Conservation (phyloP, 257 asterid genomes). For the Phtheirospermum japonicum region DNA sequence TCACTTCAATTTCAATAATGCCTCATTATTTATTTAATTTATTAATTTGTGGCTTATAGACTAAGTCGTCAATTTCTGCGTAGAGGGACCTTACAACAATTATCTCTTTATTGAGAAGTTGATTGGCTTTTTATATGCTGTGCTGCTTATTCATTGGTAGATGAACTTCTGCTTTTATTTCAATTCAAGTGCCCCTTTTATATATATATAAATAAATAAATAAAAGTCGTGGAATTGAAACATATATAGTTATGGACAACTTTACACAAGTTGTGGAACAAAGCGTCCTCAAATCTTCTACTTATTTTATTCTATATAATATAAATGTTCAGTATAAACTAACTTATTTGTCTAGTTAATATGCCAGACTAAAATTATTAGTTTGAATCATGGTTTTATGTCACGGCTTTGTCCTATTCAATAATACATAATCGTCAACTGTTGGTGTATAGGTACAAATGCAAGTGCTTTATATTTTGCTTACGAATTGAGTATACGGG, state of each 20-base stretch:
- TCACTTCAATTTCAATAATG: too few relatives aligned
- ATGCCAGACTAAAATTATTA: constrained; percentile 7
- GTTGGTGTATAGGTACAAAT: neutral
- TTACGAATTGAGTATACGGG: too few relatives aligned
- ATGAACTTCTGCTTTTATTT: neutral
- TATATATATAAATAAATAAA: too few relatives aligned
- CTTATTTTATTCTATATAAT: constrained; percentile 3
- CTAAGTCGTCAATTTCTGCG: neutral
- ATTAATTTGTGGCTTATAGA: neutral
- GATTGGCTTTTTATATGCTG: constrained; percentile 24
- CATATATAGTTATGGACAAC: too few relatives aligned
- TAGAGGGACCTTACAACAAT: neutral
- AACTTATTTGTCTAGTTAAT: constrained; percentile 7
- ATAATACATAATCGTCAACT: neutral
- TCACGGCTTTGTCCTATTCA: constrained; percentile 12
- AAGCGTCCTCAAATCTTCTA: too few relatives aligned
- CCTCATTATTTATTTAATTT: too few relatives aligned
- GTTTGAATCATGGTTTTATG: constrained; percentile 9
- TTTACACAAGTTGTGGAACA: too few relatives aligned
- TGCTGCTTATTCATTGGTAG: constrained; percentile 32
- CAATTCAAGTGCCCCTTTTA: too few relatives aligned
- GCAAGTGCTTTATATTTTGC: too few relatives aligned
- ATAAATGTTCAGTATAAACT: neutral
- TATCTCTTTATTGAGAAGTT: neutral
- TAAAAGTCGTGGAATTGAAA: too few relatives aligned